Evolutionary conservation across 73 alveolate genomes (phyloP), one percentile per base, ranked within the genome.

Genomic region (Paramecium primaurelia): DNA sequence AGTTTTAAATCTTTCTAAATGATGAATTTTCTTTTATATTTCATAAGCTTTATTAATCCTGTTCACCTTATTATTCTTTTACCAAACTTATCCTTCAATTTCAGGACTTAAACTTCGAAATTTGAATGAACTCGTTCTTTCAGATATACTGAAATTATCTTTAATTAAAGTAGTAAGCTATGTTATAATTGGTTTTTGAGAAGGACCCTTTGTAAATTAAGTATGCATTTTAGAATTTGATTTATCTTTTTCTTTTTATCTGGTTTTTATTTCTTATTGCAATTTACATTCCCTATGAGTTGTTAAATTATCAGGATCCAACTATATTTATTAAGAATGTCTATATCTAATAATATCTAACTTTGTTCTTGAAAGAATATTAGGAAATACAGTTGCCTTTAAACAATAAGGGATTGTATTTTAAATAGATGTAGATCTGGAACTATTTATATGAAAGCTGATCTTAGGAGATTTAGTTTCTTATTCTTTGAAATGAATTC

Each of bases 361-460:
- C n/a, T 80, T 80, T 22, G 91, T 80, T 80, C 49, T 44, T 12
- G 25, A 16, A 1, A 80, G 75, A 12, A 80, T 80, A 49, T 80
- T 80, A 0, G 91, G 91, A 64, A 80, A 80, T 10, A 80, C 91
- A 47, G 34, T 36, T 18, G 91, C 42, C 34, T 80, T 42, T 16
- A 64, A 26, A 28, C 26, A 11, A 34, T 12, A 6, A 64, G 84
- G 49, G 22, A 64, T 14, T 32, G 47, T 64, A 25, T 64, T 32
- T 14, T 28, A 32, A 10, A 64, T 32, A 32, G 84, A 64, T 7
- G 45, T 32, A 12, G 84, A 32, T 64, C 84, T 64, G 49, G 84
- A 64, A 64, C 47, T 34, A 64, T 42, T 28, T 8, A 54, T 54
- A 54, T 16, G 69, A 54, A 54, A 54, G 11, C 69, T 54, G 30